phyloP scores from a whole-genome alignment of 352 stramenopile species.

The Phytophthora rubi region DNA sequence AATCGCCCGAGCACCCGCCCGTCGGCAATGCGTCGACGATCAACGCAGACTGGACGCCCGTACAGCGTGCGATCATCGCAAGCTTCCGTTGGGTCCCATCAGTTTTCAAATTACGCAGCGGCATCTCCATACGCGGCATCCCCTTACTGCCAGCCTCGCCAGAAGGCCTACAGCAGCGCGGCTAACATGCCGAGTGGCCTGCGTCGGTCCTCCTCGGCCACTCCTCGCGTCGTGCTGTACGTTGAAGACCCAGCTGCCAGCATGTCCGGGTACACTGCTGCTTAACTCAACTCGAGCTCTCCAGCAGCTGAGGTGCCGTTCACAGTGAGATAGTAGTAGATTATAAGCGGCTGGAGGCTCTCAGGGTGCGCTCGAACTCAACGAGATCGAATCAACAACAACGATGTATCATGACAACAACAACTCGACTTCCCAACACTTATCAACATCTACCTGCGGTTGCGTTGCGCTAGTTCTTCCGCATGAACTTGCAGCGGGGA shows the following conservation, averaged over 20 bases:
- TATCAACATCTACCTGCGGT: slow-evolving; percentile 12
- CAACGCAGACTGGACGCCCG: slow-evolving; percentile 31
- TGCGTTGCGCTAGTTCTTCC: slow-evolving; percentile 35
- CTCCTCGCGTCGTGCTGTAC: slow-evolving; percentile 37
- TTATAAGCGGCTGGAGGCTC: slow-evolving; percentile 15
- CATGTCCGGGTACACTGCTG: slow-evolving; percentile 26
- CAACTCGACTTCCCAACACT: neutral
- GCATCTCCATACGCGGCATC: slow-evolving; percentile 6
- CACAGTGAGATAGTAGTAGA: slow-evolving; percentile 23
- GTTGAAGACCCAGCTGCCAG: slow-evolving; percentile 30
- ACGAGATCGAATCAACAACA: slow-evolving; percentile 14
- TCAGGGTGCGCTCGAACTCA: slow-evolving; percentile 14
- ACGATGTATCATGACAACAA: slow-evolving; percentile 17
- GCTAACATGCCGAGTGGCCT: slow-evolving; percentile 16
- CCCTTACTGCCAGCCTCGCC: slow-evolving; percentile 32
- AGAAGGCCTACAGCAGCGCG: slow-evolving; percentile 37
- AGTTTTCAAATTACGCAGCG: slow-evolving; percentile 27
- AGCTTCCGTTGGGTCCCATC: slow-evolving; percentile 18
- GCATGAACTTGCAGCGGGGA: slow-evolving; percentile 38
- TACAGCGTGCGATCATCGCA: slow-evolving; percentile 23
- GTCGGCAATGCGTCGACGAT: slow-evolving; percentile 33
- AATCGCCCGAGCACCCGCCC: slow-evolving; percentile 21
- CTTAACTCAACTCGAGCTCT: slow-evolving; percentile 9
- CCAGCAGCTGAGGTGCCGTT: neutral
- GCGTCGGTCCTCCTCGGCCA: slow-evolving; percentile 29